phyloP scores from a whole-genome alignment of 345 rosid genomes.

The Cardamine occulta region DNA sequence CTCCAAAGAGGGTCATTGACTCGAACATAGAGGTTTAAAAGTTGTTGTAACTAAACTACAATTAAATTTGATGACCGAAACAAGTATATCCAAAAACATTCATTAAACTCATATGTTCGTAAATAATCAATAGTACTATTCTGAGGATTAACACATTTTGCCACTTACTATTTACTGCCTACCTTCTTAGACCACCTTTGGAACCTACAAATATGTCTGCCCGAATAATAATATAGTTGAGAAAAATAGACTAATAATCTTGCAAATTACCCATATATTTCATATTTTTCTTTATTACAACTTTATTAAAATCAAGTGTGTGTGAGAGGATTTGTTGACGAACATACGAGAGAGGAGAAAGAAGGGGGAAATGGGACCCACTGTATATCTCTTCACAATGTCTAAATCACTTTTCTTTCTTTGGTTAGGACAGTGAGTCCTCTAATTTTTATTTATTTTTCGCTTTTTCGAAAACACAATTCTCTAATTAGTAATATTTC shows the following conservation, averaged over 20 bases:
- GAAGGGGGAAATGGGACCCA: neutral
- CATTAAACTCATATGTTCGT: neutral
- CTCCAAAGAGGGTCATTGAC: neutral
- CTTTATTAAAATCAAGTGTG: conserved; percentile 3
- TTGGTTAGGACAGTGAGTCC: neutral
- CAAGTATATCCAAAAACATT: neutral
- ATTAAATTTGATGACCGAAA: neutral
- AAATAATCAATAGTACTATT: neutral
- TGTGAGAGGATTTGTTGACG: neutral
- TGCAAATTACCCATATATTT: neutral
- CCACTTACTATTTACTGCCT: neutral
- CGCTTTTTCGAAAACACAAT: neutral
- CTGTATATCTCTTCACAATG: neutral
- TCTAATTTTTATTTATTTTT: too few species aligned
- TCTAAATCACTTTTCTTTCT: neutral
- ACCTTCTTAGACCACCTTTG: neutral
- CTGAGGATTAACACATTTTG: neutral
- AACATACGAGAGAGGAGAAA: neutral
- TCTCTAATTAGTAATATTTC: neutral
- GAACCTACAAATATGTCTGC: neutral
- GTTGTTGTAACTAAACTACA: neutral
- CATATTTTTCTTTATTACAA: neutral
- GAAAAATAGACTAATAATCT: neutral
- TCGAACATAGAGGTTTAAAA: neutral
- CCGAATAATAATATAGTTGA: neutral